phyloP scores from a whole-genome alignment of 2,329 filamentous ascomycete species.

The Exophiala viscosa region DNA sequence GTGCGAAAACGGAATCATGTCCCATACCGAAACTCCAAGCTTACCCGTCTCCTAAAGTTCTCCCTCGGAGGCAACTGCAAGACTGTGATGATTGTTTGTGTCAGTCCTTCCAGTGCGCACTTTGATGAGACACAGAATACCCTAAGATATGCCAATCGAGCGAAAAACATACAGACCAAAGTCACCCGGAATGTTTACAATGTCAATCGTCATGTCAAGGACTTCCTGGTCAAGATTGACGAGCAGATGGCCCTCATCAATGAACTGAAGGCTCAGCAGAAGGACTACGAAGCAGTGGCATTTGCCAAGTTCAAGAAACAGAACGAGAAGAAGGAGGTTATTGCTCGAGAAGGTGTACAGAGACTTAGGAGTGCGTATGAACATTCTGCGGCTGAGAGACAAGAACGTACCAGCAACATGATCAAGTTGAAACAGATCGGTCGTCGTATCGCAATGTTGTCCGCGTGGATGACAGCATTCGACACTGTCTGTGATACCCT shows the following conservation, averaged over 20 bases:
- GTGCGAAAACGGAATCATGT: constrained; percentile 87
- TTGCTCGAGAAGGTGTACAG: constrained; percentile 72
- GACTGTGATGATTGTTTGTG: constrained; percentile 99
- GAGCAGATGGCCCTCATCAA: constrained; percentile 98
- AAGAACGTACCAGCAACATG: constrained; percentile 74
- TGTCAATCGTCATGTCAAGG: constrained; percentile 97
- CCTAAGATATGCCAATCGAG: constrained; percentile 90
- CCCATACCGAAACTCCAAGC: constrained; percentile 95
- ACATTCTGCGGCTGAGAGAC: constrained; percentile 70
- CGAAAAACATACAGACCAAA: constrained; percentile 99
- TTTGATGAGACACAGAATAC: constrained; percentile 99
- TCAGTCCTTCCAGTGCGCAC: constrained; percentile 92
- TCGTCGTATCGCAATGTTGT: constrained; percentile 78
- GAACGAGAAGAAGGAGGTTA: constrained; percentile 73
- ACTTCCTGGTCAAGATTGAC: constrained; percentile 98
- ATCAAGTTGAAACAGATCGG: constrained; percentile 79
- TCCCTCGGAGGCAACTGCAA: constrained; percentile 96
- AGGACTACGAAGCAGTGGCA: constrained; percentile 75
- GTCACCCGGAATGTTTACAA: constrained; percentile 99
- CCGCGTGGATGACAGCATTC: constrained; percentile 88
- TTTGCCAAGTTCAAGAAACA: constrained; percentile 90
- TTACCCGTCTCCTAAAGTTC: constrained; percentile 93
- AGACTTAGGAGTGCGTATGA: constrained; percentile 82
- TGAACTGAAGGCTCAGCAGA: constrained; percentile 88
- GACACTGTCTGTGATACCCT: constrained; percentile 72